Base-by-base conservation (phyloP, 768 basidiomycete genomes). In the Lentinula guzmanii region DNA sequence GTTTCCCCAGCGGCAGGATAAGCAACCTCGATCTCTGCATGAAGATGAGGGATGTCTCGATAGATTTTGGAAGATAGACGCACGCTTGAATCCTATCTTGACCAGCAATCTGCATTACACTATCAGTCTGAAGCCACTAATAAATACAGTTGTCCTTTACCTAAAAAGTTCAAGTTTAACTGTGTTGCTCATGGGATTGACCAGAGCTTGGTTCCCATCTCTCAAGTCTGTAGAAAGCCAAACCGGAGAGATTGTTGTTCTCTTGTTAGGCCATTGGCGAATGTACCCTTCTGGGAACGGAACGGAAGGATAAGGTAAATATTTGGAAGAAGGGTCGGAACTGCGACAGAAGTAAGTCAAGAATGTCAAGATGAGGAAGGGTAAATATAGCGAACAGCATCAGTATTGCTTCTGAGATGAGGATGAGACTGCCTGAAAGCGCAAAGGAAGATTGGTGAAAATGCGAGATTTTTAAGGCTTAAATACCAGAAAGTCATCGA, bases 221-320 rank as follows among this genome's bases (percentile, higher is more conserved):
- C 91, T 80, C 50, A 93, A 80, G 74, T 93, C 91, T 8, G 90
- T 91, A 24, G 87, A 89, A 56, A 91, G 79, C 91, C 91, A 93
- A 57, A 86, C 85, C 15, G 91, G 91, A 5, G 89, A 78, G 61
- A 77, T 76, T 37, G 77, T 76, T 61, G 83, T 83, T 52, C 80
- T 79, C 70, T 82, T 81, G 45, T 82, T 78, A 3, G 91, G 91
- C 91, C 91, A 93, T 73, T 81, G 81, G 52, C 91, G 81, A 65
- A 79, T 75, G 37, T 82, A 80, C 55, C 62, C 56, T 13, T 65
- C 16, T 24, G 70, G 69, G 51, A 90, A 80, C 48, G 85, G 76
- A 37, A 90, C 77, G 13, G 85, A 81, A 21, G 79, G 79, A 77
- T 90, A 93, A 52, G 89, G 83, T 62, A 77, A 76, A 78, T 91